phyloP scores from a whole-genome alignment of 2,329 filamentous ascomycete genomes.

The Ophiocordyceps australis region DNA sequence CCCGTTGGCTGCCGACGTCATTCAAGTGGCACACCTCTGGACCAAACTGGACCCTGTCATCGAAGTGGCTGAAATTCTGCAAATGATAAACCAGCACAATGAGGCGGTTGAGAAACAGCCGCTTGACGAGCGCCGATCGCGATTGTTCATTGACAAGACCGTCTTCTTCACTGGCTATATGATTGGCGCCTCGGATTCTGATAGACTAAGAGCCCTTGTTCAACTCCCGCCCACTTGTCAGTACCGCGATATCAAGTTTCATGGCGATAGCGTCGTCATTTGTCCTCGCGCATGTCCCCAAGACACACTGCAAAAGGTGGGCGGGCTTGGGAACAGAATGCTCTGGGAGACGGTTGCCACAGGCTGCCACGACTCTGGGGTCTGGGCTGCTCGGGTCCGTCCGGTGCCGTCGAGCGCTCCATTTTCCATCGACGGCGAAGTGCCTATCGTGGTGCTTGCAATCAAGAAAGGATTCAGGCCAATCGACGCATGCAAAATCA shows the following conservation, averaged over 20 bases:
- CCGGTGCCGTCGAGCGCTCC: constrained; percentile 50
- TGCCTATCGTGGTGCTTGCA: constrained; percentile 68
- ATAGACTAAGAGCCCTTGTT: constrained; percentile 53
- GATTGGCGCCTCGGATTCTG: constrained; percentile 52
- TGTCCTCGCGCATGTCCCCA: constrained; percentile 57
- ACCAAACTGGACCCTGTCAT: constrained; percentile 58
- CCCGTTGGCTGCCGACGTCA: constrained; percentile 59
- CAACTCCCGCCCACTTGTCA: constrained; percentile 41
- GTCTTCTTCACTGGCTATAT: constrained; percentile 90
- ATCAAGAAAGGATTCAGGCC: constrained; percentile 58
- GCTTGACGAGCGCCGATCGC: constrained; percentile 17
- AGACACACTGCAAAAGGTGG: constrained; percentile 63
- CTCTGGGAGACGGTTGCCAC: constrained; percentile 69
- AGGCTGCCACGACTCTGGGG: constrained; percentile 55
- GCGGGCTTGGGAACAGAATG: constrained; percentile 70
- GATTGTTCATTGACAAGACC: constrained; percentile 62
- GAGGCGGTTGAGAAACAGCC: constrained; percentile 17
- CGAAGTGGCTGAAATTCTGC: constrained; percentile 72
- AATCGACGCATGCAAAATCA: constrained; percentile 64
- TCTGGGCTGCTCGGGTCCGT: constrained; percentile 73
- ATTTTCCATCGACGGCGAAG: constrained; percentile 63
- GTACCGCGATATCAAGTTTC: constrained; percentile 56
- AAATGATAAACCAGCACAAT: constrained; percentile 82
- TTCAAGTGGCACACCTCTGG: constrained; percentile 66
- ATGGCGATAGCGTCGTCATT: constrained; percentile 86